Conservation (phyloP, 768 basidiomycete genomes). For the Mycena latifolia region DNA sequence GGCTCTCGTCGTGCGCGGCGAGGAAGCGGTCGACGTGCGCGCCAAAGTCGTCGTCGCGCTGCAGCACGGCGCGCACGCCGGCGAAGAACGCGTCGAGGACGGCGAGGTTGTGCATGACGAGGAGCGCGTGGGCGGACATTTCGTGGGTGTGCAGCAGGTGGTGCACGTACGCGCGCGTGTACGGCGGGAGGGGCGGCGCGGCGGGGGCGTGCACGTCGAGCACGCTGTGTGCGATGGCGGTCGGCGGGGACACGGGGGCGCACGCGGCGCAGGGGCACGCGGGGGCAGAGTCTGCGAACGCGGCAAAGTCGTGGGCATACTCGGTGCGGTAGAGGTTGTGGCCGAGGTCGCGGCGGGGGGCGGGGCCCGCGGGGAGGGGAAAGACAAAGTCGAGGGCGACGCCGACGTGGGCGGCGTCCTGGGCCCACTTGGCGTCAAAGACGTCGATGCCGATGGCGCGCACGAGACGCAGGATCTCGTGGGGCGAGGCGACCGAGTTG, state of each 20-base stretch:
- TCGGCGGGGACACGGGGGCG: slow-evolving; percentile 54
- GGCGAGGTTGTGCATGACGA: slow-evolving; percentile 81
- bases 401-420: slow-evolving; percentile 74
- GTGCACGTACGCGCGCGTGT: slow-evolving; percentile 78
- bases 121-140: slow-evolving; percentile 86
- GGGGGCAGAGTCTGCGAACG: slow-evolving; percentile 55
- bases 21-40: slow-evolving; percentile 62
- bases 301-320: slow-evolving; percentile 73
- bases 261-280: slow-evolving; percentile 69
- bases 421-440: slow-evolving; percentile 82
- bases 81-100: slow-evolving; percentile 76
- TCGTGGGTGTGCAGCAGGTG: slow-evolving; percentile 92
- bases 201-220: slow-evolving; percentile 45
- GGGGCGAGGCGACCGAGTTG: slow-evolving; percentile 70
- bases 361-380: slow-evolving; percentile 53
- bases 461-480: slow-evolving; percentile 79
- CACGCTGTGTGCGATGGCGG: slow-evolving; percentile 58
- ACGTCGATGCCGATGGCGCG: slow-evolving; percentile 77
- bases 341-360: slow-evolving; percentile 61
- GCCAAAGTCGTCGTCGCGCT: slow-evolving; percentile 13
- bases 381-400: slow-evolving; percentile 86
- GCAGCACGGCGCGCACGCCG: slow-evolving; percentile 60
- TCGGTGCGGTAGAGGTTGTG: slow-evolving; percentile 76
- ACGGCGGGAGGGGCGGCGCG: slow-evolving; percentile 41
- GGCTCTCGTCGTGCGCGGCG: slow-evolving; percentile 61